Conservation (phyloP, 2,329 filamentous ascomycete genomes). For the Zasmidium cellare region DNA sequence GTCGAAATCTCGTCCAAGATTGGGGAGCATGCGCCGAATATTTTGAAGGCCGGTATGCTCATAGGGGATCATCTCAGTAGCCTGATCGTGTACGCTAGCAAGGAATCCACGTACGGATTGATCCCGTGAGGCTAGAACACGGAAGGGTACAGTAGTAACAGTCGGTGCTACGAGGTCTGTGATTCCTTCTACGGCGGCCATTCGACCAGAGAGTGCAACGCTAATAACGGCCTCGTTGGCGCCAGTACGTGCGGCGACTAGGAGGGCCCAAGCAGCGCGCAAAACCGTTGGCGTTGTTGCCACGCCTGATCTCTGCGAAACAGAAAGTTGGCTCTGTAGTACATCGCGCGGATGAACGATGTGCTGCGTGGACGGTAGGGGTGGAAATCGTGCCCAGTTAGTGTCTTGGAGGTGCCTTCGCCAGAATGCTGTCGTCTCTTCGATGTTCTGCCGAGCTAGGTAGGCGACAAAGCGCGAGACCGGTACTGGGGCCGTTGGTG, state of each 20-base stretch:
- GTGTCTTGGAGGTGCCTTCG: no score
- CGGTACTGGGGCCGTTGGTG: no score
- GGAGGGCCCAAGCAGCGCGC: constrained; percentile 10
- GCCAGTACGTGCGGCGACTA: constrained; percentile 3
- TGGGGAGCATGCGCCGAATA: constrained; percentile 2
- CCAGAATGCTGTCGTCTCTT: no score
- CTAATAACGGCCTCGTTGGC: constrained; percentile 12
- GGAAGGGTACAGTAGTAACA: constrained; percentile 13
- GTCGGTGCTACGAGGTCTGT: constrained; percentile 12
- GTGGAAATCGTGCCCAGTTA: no score
- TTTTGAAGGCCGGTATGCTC: constrained; percentile 10
- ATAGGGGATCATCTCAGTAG: constrained; percentile 13
- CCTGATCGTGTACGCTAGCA: constrained; percentile 8
- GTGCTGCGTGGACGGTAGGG: no score
- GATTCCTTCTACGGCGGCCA: constrained; percentile 7
- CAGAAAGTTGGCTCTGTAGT: no score
- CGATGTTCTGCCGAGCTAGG: no score
- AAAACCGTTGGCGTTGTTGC: no score
- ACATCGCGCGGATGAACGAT: no score
- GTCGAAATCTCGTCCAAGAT: not conserved
- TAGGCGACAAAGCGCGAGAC: no score
- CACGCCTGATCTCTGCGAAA: no score
- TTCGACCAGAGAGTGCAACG: constrained; percentile 7
- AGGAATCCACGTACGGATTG: constrained; percentile 6
- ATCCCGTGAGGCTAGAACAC: not conserved